phyloP scores from a whole-genome alignment of 306 rosid genomes.

The Oxytropis ochrocephala region DNA sequence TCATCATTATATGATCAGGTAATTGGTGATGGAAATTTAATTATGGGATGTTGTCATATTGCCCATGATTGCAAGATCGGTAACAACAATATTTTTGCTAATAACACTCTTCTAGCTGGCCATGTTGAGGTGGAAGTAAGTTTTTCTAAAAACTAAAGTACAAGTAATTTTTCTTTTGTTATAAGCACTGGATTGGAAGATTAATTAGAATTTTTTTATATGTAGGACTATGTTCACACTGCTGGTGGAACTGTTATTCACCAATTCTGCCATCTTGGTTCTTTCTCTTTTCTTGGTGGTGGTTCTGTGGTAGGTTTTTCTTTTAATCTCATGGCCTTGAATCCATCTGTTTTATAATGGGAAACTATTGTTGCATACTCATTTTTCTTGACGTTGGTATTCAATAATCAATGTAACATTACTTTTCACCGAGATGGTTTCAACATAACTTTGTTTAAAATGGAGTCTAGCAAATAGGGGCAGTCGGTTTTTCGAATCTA shows the following conservation, averaged over 20 bases:
- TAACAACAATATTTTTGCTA: conserved; percentile 70
- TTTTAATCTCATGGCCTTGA: background rate
- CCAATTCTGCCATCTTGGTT: conserved; percentile 85
- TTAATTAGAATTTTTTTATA: conserved; percentile 23
- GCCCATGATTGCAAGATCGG: conserved; percentile 97
- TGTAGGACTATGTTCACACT: conserved; percentile 82
- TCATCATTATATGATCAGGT: conserved; percentile 45
- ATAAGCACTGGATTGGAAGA: background rate
- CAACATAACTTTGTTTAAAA: background rate
- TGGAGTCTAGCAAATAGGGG: background rate
- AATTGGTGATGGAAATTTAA: conserved; percentile 77
- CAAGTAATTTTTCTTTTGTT: background rate
- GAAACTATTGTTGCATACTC: background rate
- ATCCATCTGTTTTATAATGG: conserved; percentile 8
- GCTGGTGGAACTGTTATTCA: conserved; percentile 83
- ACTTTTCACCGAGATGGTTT: background rate
- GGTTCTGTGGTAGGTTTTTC: conserved; percentile 81
- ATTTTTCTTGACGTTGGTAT: background rate
- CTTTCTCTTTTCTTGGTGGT: conserved; percentile 81
- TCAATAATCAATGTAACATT: background rate
- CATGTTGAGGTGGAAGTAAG: conserved; percentile 88
- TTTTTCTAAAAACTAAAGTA: background rate
- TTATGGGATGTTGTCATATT: conserved; percentile 95
- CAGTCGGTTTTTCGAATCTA: background rate
- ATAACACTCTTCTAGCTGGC: conserved; percentile 83